A percentile compares a stretch with the other conserved stretches of the same genome.
phyloP scores from a whole-genome alignment of 352 stramenopile species.

The Blastocystis sp. region DNA sequence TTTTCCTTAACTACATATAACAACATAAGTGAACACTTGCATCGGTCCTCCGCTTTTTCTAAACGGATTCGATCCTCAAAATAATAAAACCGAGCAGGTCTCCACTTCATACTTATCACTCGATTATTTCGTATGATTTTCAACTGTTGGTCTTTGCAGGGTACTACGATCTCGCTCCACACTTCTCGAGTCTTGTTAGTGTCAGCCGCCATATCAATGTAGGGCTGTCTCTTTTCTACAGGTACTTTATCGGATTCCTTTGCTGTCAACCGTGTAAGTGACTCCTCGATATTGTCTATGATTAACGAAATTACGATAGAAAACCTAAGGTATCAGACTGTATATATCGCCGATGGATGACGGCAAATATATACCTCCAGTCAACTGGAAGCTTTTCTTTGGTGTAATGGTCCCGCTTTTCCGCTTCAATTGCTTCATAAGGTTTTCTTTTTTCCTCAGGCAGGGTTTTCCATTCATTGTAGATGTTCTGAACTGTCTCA shows the following conservation, averaged over 20 bases:
- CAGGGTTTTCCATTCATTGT: background rate
- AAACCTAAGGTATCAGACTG: background rate
- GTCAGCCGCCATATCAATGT: background rate
- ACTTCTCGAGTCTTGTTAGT: background rate
- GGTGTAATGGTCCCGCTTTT: background rate
- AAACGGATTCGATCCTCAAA: background rate
- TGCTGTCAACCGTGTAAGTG: background rate
- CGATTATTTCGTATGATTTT: background rate
- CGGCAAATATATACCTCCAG: background rate
- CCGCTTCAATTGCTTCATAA: background rate
- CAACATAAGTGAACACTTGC: background rate
- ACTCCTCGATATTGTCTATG: background rate
- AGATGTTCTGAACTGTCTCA: background rate
- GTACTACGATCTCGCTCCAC: background rate
- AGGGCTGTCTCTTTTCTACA: background rate
- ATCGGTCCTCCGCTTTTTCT: background rate
- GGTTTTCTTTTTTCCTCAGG: background rate
- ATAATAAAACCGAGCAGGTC: background rate
- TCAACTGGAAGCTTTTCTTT: background rate
- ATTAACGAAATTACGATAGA: background rate
- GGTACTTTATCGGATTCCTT: background rate
- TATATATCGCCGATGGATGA: background rate
- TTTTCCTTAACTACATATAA: background rate
- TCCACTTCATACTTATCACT: background rate
- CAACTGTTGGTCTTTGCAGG: background rate